Conservation (phyloP, 768 basidiomycete genomes). For the Tricholoma hemisulphureum region DNA sequence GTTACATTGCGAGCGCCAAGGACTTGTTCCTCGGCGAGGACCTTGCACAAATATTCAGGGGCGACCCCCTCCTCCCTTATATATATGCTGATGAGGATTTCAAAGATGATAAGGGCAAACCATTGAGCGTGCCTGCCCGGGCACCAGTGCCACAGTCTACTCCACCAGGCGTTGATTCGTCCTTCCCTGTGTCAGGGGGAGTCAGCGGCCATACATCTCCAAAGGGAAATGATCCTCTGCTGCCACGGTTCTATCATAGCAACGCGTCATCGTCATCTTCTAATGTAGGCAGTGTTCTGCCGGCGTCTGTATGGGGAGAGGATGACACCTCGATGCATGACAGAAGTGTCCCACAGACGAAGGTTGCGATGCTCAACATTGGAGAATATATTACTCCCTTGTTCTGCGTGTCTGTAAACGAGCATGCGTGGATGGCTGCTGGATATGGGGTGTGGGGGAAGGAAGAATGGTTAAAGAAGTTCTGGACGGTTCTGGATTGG, state of each 20-base stretch:
- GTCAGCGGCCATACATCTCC: slow-evolving; percentile 30
- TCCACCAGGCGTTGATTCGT: slow-evolving; percentile 31
- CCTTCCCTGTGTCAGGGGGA: slow-evolving; percentile 48
- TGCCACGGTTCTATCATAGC: slow-evolving; percentile 27
- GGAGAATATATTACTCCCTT: slow-evolving; percentile 68
- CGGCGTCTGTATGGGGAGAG: not conserved
- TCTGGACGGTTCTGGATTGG: slow-evolving; percentile 87
- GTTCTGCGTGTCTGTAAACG: slow-evolving; percentile 76
- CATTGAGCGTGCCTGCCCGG: slow-evolving; percentile 17
- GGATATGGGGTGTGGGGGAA: slow-evolving; percentile 91
- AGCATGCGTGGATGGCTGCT: slow-evolving; percentile 83
- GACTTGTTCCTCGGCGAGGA: slow-evolving; percentile 14
- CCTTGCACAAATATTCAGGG: slow-evolving; percentile 4
- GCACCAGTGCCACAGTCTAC: slow-evolving; percentile 22
- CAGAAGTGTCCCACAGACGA: slow-evolving; percentile 13
- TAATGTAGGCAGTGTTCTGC: not conserved
- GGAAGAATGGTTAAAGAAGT: slow-evolving; percentile 78
- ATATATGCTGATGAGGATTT: not conserved
- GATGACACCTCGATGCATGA: not conserved
- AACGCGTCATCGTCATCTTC: slow-evolving; percentile 11
- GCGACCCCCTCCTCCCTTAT: slow-evolving; percentile 1
- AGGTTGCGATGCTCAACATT: slow-evolving; percentile 28
- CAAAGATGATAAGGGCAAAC: slow-evolving; percentile 3
- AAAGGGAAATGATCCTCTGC: slow-evolving; percentile 27
- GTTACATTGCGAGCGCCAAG: slow-evolving; percentile 30